Conservation (phyloP, 164 flowering plant genomes). For the Kingdonia uniflora region DNA sequence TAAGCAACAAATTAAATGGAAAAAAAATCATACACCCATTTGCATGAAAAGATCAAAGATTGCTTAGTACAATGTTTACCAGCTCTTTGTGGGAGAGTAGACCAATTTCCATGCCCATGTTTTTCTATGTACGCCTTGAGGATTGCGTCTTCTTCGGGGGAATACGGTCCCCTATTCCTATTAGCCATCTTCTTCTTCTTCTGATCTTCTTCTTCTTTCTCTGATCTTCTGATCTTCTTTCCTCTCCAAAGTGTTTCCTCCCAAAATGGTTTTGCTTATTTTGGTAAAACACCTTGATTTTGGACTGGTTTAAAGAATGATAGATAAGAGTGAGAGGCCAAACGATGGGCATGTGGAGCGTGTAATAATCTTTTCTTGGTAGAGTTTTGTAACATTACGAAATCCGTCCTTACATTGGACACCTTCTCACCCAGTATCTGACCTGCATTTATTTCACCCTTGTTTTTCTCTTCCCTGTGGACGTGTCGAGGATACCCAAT, state of each 20-base stretch:
- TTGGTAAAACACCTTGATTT: constrained; percentile 1
- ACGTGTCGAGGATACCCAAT: no score
- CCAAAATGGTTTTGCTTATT: background rate
- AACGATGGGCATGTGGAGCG: constrained; percentile 11
- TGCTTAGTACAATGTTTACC: constrained; percentile 26
- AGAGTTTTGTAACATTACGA: constrained; percentile 13
- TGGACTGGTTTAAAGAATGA: constrained; percentile 11
- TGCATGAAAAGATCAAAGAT: no score
- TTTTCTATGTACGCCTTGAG: constrained; percentile 56
- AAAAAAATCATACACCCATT: no score
- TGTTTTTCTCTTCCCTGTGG: background rate
- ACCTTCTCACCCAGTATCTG: constrained; percentile 1
- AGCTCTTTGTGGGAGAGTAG: constrained; percentile 61
- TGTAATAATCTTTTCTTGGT: constrained; percentile 13
- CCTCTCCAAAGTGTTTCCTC: background rate
- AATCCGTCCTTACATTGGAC: constrained; percentile 3
- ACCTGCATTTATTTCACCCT: constrained; percentile 1
- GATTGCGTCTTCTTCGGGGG: constrained; percentile 70
- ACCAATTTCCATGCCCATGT: constrained; percentile 66
- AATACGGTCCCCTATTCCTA: constrained; percentile 83
- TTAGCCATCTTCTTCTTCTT: no score
- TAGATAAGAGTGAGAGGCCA: constrained; percentile 13
- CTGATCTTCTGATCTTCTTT: constrained; percentile 21
- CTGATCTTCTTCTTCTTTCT: no score
- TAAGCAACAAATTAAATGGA: no score